Conservation (phyloP, 495 filamentous ascomycete genomes). For the Parmelia sp. region DNA sequence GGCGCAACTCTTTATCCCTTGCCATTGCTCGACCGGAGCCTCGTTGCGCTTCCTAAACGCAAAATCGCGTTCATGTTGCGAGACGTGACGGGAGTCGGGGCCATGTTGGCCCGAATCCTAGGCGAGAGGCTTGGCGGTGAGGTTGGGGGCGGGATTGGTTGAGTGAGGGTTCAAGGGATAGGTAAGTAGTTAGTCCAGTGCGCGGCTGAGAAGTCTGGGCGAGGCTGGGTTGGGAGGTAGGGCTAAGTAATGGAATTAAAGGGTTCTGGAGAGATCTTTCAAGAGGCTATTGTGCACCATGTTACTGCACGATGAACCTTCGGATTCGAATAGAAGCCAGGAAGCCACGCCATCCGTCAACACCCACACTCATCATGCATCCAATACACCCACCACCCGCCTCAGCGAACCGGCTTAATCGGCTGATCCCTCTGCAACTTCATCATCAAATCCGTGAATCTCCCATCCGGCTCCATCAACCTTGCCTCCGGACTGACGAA, state of each 20-base stretch:
- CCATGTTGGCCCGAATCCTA: not conserved
- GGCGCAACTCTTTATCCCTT: not conserved
- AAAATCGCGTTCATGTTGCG: not conserved
- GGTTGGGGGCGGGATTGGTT: not conserved
- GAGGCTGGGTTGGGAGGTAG: too few relatives aligned
- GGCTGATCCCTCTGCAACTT: slow-evolving; percentile 34
- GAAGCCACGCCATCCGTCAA: too few relatives aligned
- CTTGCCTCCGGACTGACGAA: slow-evolving; percentile 44
- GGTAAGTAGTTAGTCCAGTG: too few relatives aligned
- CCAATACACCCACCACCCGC: not conserved
- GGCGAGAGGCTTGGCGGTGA: not conserved
- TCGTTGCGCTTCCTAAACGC: too few relatives aligned
- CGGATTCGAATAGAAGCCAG: too few relatives aligned
- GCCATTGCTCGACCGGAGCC: not conserved
- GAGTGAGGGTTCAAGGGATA: too few relatives aligned
- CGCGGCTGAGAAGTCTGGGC: too few relatives aligned
- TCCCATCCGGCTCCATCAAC: slow-evolving; percentile 41
- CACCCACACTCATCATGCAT: too few relatives aligned
- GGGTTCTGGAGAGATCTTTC: too few relatives aligned
- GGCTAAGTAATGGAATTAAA: too few relatives aligned
- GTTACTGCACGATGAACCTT: too few relatives aligned
- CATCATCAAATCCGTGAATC: slow-evolving; percentile 37
- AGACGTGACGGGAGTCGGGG: not conserved
- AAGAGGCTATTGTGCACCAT: too few relatives aligned
- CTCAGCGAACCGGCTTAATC: slow-evolving; percentile 6